phyloP scores from a whole-genome alignment of 371 early-diverging fungal species.

The Apophysomyces ossiformis region DNA sequence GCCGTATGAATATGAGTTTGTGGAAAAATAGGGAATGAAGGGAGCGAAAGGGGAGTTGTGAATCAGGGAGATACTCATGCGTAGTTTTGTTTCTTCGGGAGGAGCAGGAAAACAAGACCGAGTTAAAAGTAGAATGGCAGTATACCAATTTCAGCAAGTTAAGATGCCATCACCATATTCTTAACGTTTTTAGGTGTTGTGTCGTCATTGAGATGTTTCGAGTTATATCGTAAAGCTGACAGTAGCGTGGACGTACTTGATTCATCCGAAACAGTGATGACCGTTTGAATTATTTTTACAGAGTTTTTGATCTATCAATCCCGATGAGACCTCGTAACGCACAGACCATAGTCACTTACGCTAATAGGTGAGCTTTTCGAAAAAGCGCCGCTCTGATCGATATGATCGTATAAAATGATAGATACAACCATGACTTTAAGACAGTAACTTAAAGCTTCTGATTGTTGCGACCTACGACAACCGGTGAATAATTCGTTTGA shows the following conservation, averaged over 20 bases:
- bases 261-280: constrained; percentile 36
- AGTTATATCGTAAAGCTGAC: constrained; percentile 80
- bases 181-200: constrained; percentile 79
- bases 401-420: constrained; percentile 91
- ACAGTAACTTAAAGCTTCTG: constrained; percentile 59
- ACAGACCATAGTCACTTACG: constrained; percentile 46
- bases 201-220: constrained; percentile 83
- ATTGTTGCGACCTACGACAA: constrained; percentile 40
- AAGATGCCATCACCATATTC: constrained; percentile 56
- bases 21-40: background rate
- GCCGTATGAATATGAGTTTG: background rate
- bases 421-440: constrained; percentile 88
- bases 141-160: background rate
- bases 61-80: background rate
- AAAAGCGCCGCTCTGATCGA: constrained; percentile 82
- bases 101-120: background rate
- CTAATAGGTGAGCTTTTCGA: constrained; percentile 79
- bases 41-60: constrained; percentile 1
- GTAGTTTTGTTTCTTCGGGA: background rate
- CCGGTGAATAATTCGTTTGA: constrained; percentile 6
- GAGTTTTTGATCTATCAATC: constrained; percentile 60
- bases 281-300: constrained; percentile 74
- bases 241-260: constrained; percentile 68
- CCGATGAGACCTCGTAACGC: background rate
- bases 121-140: background rate